Base-by-base conservation (phyloP, 148 eudicot genomes). In the Cornus kousa region DNA sequence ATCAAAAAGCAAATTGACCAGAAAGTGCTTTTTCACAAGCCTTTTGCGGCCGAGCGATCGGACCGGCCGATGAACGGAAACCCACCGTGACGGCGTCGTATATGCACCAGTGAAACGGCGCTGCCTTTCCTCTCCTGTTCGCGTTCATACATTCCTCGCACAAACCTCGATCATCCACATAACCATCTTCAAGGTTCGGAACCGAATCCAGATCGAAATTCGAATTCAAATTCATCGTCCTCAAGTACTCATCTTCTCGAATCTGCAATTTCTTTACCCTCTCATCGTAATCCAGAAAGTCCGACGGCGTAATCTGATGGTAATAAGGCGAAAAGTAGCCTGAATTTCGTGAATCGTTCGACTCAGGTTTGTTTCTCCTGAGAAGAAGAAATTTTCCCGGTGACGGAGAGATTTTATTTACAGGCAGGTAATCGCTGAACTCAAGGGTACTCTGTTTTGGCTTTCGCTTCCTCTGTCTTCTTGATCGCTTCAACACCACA, bases 21-120 rank as follows among this genome's bases (percentile, higher is more conserved):
- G 28, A 19, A 74, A 19, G 9, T 16, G 77, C 46, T 19, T 39
- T 33, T 2, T 14, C 14, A 22, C 7, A 28, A n/a, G 28, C 68
- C 48, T 74, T 60, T 14, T 50, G 76, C 57, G 89, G 93, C 20
- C 87, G 82, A 22, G 80, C 91, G 78, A 90, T 85, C 43, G 93
- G 93, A 0, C 90, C 91, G 37, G 88, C 91, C 5, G 62, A 48
- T 0, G 91, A 85, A 67, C 86, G 80, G 79, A 80, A 78, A 11
- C 64, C 86, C 3, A 20, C 23, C 0, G 78, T 75, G 32, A 88
- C 85, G 3, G 70, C 81, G 74, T 90, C 93, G 70, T 73, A 76
- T 32, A 78, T 78, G 67, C 93, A 90, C 32, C 77, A 83, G 67
- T 90, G 93, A 82, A 88, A 90, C 88, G 87, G 78, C 76, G 80